phyloP scores from a whole-genome alignment of 2,329 filamentous ascomycete genomes.

The Dactylellina drechsleri region DNA sequence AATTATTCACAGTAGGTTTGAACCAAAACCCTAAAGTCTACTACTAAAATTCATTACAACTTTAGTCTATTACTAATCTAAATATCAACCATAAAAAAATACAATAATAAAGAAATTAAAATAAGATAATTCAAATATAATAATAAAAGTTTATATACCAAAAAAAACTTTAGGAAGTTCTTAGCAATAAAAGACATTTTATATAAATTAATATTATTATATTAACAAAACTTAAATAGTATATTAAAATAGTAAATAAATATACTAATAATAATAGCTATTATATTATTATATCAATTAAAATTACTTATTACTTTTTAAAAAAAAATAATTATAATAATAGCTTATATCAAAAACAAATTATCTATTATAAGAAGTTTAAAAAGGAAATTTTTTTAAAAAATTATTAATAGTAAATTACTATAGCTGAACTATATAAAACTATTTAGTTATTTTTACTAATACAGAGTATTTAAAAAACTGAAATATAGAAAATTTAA shows the following conservation, averaged over 20 bases:
- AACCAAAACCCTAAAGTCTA: background rate
- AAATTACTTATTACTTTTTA: slow-evolving; percentile 5
- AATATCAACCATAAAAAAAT: background rate
- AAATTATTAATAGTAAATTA: slow-evolving; percentile 1
- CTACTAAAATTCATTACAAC: background rate
- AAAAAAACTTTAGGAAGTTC: background rate
- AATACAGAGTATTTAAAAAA: slow-evolving; percentile 1
- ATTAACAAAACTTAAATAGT: slow-evolving; percentile 32
- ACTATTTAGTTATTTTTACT: background rate
- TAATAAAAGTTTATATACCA: slow-evolving; percentile 8
- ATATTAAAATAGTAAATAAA: slow-evolving; percentile 34
- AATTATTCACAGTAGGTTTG: background rate
- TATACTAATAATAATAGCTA: slow-evolving; percentile 12
- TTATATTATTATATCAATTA: slow-evolving; percentile 6
- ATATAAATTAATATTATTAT: slow-evolving; percentile 29
- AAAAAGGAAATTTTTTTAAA: background rate
- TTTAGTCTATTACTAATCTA: background rate
- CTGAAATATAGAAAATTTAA: no score
- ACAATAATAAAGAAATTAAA: background rate
- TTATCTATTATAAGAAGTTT: background rate
- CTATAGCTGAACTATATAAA: background rate
- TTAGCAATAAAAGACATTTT: slow-evolving; percentile 14
- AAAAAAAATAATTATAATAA: slow-evolving; percentile 10
- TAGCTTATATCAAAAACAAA: slow-evolving; percentile 1
- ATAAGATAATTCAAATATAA: slow-evolving; percentile 8